Base-by-base conservation (phyloP, 257 asterid genomes). In the Solanum clarkiae region DNA sequence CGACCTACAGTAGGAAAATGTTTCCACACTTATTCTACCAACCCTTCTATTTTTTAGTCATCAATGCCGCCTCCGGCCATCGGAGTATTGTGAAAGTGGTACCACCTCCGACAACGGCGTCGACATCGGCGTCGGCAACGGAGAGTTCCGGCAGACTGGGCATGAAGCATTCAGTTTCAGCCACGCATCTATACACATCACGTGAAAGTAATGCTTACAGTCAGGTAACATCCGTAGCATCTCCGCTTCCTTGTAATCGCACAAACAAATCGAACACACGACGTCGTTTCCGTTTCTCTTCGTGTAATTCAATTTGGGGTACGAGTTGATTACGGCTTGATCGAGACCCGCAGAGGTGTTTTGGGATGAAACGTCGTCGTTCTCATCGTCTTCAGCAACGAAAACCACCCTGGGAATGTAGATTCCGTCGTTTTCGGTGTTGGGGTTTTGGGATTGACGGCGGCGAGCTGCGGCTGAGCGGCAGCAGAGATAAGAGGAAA, bases 131-230 rank as follows among this genome's bases (percentile, higher is more conserved):
- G 98, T 96, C 10, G 97, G 97, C 29, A 96, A 88, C 84, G 98
- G 98, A 26, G 99, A 96, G 83, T 86, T 94, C 84, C 99, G 93
- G 75, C 98, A 95, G 2, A 92, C 94, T 1, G 98, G 98, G 80
- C 98, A 96, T 5, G 98, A 92, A 2, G 96, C 93, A 81, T 92
- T 94, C 54, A 95, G 88, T 91, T 95, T 96, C 51, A 96, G 91
- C 99, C 99, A 96, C 68, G 95, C 94, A 80, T 96, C 98, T 3
- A 96, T 87, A 7, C 99, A 96, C 88, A 87, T 91, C 86, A 93
- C 93, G 87, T 96, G 98, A 49, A 96, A 96, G 70, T 88, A 90
- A 91, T 96, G 98, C 85, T 82, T 91, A 63, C 98, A 96, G 16
- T 96, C 99, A 1, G 99, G 99, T 87, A 96, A 80, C 95, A 95